Percentiles rank a stretch among this genome's conserved stretches.
Evolutionary conservation across 768 basidiomycete genomes (phyloP).

Genomic region (Lactifluus pinguis): DNA sequence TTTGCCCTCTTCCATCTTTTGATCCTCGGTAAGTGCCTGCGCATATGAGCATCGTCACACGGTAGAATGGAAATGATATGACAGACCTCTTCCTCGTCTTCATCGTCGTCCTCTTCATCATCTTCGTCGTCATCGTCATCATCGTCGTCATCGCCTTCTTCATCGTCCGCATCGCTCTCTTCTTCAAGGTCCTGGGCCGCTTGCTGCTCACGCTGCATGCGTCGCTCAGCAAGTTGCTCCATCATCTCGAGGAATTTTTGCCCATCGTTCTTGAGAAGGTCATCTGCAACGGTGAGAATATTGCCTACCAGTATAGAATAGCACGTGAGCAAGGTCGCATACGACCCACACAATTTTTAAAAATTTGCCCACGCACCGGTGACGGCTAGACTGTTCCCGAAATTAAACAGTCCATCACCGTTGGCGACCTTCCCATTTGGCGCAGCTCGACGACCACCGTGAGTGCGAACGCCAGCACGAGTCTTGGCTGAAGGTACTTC

Average conservation of each 20-base stretch:
- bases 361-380: conserved; percentile 43
- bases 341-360: conserved; percentile 7
- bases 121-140: conserved; percentile 45
- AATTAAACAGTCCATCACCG: conserved; percentile 66
- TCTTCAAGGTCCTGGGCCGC: conserved; percentile 37
- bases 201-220: conserved; percentile 85
- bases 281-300: conserved; percentile 97
- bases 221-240: conserved; percentile 93
- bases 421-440: conserved; percentile 40
- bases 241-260: conserved; percentile 99
- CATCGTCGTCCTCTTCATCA: conserved; percentile 44
- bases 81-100: conserved; percentile 32
- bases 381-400: conserved; percentile 77
- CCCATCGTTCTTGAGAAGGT: conserved; percentile 96
- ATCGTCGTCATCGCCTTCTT: conserved; percentile 40
- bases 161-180: conserved; percentile 42
- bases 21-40: conserved; percentile 84
- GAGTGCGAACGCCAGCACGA: conserved; percentile 22
- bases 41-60: conserved; percentile 14
- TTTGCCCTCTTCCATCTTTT: conserved; percentile 99
- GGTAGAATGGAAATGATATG: background rate
- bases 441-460: conserved; percentile 22
- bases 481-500: conserved; percentile 26
- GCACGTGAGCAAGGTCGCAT: conserved; percentile 10
- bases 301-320: conserved; percentile 52